A percentile compares a stretch with the other conserved stretches of the same genome.
Conservation (phyloP, 2,329 filamentous ascomycete genomes). For the Fusarium algeriense region DNA sequence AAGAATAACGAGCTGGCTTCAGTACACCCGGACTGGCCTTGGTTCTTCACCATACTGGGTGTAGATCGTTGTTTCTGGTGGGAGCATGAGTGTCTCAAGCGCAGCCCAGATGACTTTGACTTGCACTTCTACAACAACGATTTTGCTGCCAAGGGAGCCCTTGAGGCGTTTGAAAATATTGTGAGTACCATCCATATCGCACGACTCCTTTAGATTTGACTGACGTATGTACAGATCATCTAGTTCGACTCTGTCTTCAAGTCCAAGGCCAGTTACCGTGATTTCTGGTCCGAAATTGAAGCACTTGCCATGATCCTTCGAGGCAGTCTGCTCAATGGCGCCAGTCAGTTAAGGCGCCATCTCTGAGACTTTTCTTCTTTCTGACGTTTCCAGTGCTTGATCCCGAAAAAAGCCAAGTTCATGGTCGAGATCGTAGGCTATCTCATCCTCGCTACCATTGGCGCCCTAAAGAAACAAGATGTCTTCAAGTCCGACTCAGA, state of each 20-base stretch:
- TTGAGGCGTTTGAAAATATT: constrained; percentile 59
- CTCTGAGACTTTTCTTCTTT: no score
- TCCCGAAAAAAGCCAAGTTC: no score
- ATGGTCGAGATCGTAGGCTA: no score
- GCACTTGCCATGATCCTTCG: no score
- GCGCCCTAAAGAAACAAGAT: no score
- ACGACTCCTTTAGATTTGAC: fast-evolving
- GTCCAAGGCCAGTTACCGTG: no score
- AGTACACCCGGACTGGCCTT: constrained; percentile 34
- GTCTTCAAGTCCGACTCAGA: constrained; percentile 31
- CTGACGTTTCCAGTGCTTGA: no score
- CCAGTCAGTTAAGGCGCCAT: no score
- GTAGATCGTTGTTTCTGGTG: constrained; percentile 36
- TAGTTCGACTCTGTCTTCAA: constrained; percentile 54
- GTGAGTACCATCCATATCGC: constrained; percentile 18
- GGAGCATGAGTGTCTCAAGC: constrained; percentile 35
- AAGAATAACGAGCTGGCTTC: constrained; percentile 32
- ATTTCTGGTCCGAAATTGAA: no score
- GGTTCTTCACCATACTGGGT: constrained; percentile 34
- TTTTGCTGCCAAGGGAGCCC: constrained; percentile 53
- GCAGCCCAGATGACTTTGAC: constrained; percentile 54
- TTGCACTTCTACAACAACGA: constrained; percentile 59
- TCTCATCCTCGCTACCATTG: no score
- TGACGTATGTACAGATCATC: constrained; percentile 42
- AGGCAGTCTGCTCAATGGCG: no score